These are phyloP conservation scores for Stagonosporopsis chrysanthemi DNA, from an alignment of 2,329 filamentous ascomycete genomes.

Conservation along the genomic window DNA sequence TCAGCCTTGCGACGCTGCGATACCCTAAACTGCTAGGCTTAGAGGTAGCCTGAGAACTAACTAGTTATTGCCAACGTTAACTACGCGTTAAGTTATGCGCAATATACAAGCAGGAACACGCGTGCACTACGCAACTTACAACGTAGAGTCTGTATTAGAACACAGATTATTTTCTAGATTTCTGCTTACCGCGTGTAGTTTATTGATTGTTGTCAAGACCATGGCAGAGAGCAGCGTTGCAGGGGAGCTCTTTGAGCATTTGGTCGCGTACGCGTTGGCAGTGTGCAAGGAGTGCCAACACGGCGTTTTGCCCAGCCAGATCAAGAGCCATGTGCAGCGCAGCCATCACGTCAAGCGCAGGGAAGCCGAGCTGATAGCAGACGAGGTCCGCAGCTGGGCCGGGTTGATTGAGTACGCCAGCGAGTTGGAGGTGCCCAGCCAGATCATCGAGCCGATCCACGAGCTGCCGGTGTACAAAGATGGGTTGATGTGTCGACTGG, in stretches of 20 bases:
- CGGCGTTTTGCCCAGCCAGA: neutral
- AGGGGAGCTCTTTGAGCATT: neutral
- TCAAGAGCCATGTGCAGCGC: neutral
- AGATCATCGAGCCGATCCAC: neutral
- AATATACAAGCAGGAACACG: no score
- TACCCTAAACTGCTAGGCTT: no score
- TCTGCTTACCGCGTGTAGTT: no score
- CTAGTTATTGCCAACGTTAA: no score
- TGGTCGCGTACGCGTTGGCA: neutral
- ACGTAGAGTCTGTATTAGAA: no score
- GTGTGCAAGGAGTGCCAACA: neutral
- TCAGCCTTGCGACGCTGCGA: no score
- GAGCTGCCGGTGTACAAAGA: slow-evolving; percentile 9
- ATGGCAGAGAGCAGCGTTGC: neutral
- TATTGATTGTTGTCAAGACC: no score
- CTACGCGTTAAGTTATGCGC: no score
- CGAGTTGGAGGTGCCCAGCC: slow-evolving; percentile 13
- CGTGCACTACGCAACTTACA: no score
- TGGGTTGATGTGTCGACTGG: slow-evolving; percentile 6
- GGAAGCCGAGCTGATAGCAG: neutral
- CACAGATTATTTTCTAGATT: no score
- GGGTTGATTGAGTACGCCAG: slow-evolving; percentile 17
- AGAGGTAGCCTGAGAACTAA: no score
- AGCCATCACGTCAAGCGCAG: neutral
- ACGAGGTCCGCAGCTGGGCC: slow-evolving; percentile 9